Evolutionary conservation across 202 grass and related monocot genomes (phyloP).

Genomic region (Saccharum hybrid): DNA sequence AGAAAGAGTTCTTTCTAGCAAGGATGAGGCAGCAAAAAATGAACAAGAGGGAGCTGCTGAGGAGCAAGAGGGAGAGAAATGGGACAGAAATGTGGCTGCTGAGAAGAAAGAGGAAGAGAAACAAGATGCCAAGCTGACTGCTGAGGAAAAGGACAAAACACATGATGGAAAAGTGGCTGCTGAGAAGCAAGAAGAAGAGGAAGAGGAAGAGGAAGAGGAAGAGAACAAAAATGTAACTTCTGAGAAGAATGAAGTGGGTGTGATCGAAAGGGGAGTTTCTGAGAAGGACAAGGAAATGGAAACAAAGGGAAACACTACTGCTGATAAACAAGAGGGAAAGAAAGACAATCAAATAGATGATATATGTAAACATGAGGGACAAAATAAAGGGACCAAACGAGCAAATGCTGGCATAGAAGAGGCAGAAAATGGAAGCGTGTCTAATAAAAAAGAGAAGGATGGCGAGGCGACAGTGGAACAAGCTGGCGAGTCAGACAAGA

Average conservation of each 20-base stretch:
- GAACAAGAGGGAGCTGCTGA: constrained; percentile 33
- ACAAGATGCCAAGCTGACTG: constrained; percentile 6
- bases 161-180: not conserved
- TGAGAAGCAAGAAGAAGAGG: constrained; percentile 33
- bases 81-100: not conserved
- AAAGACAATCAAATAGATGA: constrained; percentile 6
- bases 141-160: constrained; percentile 8
- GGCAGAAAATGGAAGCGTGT: not conserved
- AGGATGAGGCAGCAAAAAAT: constrained; percentile 22
- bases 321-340: constrained; percentile 34
- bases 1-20: not conserved
- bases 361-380: not conserved
- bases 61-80: constrained; percentile 16
- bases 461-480: constrained; percentile 31
- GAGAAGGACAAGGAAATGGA: not conserved
- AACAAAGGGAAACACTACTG: not conserved
- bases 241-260: constrained; percentile 32
- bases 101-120: constrained; percentile 11
- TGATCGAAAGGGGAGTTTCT: not conserved
- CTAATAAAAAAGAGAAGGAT: not conserved
- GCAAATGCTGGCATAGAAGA: constrained; percentile 3
- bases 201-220: constrained; percentile 30
- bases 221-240: constrained; percentile 23
- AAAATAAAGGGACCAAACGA: constrained; percentile 5
- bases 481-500: constrained; percentile 28